Percentiles rank a stretch among this genome's conserved stretches.
Evolutionary conservation across 2,329 filamentous ascomycete genomes (phyloP).

Genomic region (Cylindrodendrum hubeiense): DNA sequence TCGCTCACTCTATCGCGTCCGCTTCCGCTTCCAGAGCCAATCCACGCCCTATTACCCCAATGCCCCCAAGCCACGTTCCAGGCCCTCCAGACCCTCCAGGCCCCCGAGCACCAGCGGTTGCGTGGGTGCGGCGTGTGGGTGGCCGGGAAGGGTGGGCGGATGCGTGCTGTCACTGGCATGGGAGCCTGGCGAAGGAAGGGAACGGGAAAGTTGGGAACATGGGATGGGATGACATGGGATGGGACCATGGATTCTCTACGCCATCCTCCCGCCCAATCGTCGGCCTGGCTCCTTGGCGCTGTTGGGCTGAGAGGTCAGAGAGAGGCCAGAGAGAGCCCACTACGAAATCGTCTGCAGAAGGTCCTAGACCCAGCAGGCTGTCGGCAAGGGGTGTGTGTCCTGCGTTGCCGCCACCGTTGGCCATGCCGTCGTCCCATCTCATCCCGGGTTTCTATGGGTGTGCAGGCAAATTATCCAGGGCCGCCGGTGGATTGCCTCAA

Average conservation of each 20-base stretch:
- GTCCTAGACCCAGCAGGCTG: slow-evolving; percentile 1
- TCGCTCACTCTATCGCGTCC: background rate
- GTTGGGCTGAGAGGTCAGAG: background rate
- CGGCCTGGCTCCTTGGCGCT: background rate
- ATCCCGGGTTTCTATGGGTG: slow-evolving; percentile 24
- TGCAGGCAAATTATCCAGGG: slow-evolving; percentile 29
- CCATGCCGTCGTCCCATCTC: slow-evolving; percentile 16
- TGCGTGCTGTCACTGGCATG: slow-evolving; percentile 2
- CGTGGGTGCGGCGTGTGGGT: background rate
- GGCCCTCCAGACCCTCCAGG: background rate
- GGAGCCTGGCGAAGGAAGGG: background rate
- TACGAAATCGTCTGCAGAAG: background rate
- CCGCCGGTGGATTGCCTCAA: slow-evolving; percentile 22
- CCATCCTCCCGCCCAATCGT: background rate
- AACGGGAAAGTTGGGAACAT: slow-evolving; percentile 1
- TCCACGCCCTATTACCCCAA: background rate
- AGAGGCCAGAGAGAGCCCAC: background rate
- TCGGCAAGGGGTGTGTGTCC: slow-evolving; percentile 13
- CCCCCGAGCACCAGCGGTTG: no score
- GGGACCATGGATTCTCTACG: slow-evolving; percentile 3
- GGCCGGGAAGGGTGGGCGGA: background rate
- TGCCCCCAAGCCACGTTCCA: background rate
- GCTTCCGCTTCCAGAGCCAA: slow-evolving; percentile 2
- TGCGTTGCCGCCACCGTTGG: background rate
- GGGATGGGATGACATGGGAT: background rate